Base-by-base conservation (phyloP, 345 rosid genomes). In the Citrus sinensis region DNA sequence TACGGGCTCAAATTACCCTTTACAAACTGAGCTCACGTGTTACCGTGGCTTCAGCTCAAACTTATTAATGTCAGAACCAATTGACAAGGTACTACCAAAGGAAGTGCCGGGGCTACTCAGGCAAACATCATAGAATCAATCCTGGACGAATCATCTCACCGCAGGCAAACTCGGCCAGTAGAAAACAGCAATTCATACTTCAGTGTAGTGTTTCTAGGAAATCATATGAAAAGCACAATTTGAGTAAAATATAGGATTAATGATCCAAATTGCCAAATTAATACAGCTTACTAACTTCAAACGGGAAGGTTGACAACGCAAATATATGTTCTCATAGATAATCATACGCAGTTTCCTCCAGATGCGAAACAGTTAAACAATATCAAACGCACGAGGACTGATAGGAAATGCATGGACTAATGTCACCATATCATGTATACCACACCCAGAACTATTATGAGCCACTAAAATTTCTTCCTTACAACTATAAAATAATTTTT, bases 401-500 rank as follows among this genome's bases (percentile, higher is more conserved):
- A 73, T 37, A 2, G 35, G 54, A 32, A 14, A 70, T 70, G 71
- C 71, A 71, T 17, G 74, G 42, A 75, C 32, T 72, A 61, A 40
- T 25, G 39, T 35, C 54, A 35, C 76, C 69, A 51, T 56, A 78
- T 46, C 79, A 77, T 63, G 74, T 61, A 40, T 67, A 20, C n/a
- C 59, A 76, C 16, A 70, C 78, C 80, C 70, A 29, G 32, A 80
- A 70, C 83, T 70, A 67, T 68, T 79, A 74, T 73, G 67, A 42
- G 77, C 72, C 58, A 51, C 73, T 64, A 42, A 66, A 39, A 30
- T 66, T 76, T 61, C 51, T 78, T 60, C 40, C 79, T 79, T 35
- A 11, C 66, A 74, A 73, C 67, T 42, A 22, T 60, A 9, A 68
- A 68, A 67, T 46, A 35, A 71, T 59, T 42, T 24, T 63, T 19